Evolutionary conservation across 805 yeast genomes (phyloP).

Genomic region (Yueomyces sp.): DNA sequence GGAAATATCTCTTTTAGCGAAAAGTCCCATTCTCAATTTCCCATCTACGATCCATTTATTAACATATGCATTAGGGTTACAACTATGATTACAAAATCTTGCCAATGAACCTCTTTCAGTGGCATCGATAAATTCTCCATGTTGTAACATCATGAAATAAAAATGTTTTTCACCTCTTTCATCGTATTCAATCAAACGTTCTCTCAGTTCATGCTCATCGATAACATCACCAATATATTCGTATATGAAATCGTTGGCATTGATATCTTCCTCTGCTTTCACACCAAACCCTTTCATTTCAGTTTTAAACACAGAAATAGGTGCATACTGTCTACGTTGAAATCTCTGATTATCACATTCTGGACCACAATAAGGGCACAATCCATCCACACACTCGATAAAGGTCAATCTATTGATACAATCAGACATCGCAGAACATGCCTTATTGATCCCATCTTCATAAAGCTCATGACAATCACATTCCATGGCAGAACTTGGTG

Average conservation of each 20-base stretch:
- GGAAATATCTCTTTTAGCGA: constrained; percentile 59
- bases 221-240: constrained; percentile 94
- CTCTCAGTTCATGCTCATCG: constrained; percentile 61
- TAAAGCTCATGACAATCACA: constrained; percentile 68
- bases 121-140: constrained; percentile 89
- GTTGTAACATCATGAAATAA: constrained; percentile 91
- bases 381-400: constrained; percentile 72
- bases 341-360: constrained; percentile 81
- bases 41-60: constrained; percentile 96
- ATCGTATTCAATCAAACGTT: constrained; percentile 65
- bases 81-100: constrained; percentile 88
- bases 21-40: constrained; percentile 86
- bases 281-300: constrained; percentile 84
- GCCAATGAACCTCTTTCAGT: constrained; percentile 81
- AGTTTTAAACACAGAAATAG: constrained; percentile 71
- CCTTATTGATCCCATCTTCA: constrained; percentile 33
- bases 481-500: constrained; percentile 65
- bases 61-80: constrained; percentile 87
- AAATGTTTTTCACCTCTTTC: constrained; percentile 60
- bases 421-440: constrained; percentile 77
- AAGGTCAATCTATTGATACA: constrained; percentile 89
- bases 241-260: constrained; percentile 60
- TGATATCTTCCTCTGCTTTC: constrained; percentile 48
- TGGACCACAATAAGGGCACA: constrained; percentile 55
- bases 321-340: constrained; percentile 61